Conservation (phyloP, 495 filamentous ascomycete species). For the Penicillium cinerascens region DNA sequence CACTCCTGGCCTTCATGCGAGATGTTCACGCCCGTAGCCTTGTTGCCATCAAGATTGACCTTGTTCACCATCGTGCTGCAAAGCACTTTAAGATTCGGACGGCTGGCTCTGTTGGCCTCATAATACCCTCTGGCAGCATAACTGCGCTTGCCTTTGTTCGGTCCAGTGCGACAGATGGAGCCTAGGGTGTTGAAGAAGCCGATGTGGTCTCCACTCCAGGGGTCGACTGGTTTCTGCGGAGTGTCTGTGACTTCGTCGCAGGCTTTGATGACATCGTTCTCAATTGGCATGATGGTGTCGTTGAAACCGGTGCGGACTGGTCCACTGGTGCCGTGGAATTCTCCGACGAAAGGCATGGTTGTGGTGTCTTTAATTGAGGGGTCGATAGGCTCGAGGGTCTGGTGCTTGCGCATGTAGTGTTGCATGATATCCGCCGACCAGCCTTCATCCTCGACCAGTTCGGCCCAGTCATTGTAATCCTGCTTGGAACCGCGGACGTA, state of each 20-base stretch:
- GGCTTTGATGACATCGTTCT: constrained; percentile 26
- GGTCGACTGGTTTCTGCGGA: constrained; percentile 19
- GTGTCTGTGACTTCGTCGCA: constrained; percentile 15
- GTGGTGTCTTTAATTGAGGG: constrained; percentile 11
- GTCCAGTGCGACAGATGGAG: constrained; percentile 36
- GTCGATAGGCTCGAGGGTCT: constrained; percentile 19
- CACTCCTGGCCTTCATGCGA: constrained; percentile 30
- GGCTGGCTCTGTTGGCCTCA: constrained; percentile 8
- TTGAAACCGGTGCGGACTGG: constrained; percentile 33
- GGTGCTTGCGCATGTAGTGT: constrained; percentile 26
- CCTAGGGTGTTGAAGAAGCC: constrained; percentile 33
- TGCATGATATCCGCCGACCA: constrained; percentile 40
- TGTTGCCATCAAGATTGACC: constrained; percentile 18
- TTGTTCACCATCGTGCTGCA: constrained; percentile 27
- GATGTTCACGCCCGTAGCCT: constrained; percentile 37
- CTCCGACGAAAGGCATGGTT: constrained; percentile 15
- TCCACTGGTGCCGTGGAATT: constrained; percentile 28
- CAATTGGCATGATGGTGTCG: constrained; percentile 21
- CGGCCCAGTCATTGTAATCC: constrained; percentile 50
- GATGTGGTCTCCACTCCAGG: constrained; percentile 36
- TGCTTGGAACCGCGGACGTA: constrained; percentile 29
- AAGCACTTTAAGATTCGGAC: constrained; percentile 30
- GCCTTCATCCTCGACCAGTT: constrained; percentile 27
- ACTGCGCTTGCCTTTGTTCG: constrained; percentile 46
- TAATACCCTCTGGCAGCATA: constrained; percentile 44